Evolutionary conservation across 2,329 filamentous ascomycete species (phyloP).

Genomic region (Diaporthe ilicicola): DNA sequence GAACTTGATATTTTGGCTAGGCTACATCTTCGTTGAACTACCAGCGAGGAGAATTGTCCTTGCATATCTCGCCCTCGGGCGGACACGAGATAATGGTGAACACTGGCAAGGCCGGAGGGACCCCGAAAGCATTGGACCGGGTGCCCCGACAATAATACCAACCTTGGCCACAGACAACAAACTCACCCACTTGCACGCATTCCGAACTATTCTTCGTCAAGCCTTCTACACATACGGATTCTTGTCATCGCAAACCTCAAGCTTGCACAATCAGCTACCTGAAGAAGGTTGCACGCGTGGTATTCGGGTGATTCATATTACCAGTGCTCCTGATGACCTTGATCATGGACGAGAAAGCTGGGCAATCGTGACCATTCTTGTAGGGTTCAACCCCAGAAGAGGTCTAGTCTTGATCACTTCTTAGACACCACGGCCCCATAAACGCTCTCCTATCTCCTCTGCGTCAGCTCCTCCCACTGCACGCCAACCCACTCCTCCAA

Average conservation of each 20-base stretch:
- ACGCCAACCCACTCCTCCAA: conserved; percentile 97
- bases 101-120: not conserved
- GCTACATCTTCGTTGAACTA: not conserved
- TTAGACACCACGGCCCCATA: not conserved
- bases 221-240: not conserved
- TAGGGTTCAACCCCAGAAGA: too few species aligned
- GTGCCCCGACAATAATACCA: too few species aligned
- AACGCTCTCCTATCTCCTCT: conserved; percentile 42
- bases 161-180: too few species aligned
- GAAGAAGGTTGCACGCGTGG: too few species aligned
- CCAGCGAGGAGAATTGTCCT: not conserved
- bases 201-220: too few species aligned
- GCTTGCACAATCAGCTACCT: too few species aligned
- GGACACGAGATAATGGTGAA: not conserved
- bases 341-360: not conserved
- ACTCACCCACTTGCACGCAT: too few species aligned
- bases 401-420: too few species aligned
- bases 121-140: too few species aligned
- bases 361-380: too few species aligned
- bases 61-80: not conserved
- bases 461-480: conserved; percentile 86
- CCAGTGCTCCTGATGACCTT: not conserved
- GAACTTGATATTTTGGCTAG: not conserved
- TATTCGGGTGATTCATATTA: too few species aligned
- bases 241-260: too few species aligned